phyloP scores from a whole-genome alignment of 1,284 basidiomycete species.

The Ustilago trichophora region DNA sequence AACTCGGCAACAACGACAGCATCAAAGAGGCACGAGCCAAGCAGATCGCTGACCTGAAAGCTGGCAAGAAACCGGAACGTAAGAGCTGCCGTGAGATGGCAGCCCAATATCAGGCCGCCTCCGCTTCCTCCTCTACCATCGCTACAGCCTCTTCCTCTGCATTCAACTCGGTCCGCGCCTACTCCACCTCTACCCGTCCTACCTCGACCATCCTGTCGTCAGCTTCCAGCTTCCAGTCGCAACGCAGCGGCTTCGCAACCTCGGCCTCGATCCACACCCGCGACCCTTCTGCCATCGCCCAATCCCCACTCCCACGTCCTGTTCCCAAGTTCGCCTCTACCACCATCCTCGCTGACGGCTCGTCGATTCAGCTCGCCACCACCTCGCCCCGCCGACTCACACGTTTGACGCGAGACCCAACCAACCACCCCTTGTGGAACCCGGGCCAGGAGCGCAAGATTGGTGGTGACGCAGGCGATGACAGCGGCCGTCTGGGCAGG shows the following conservation, averaged over 20 bases:
- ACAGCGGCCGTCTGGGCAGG: constrained; percentile 61
- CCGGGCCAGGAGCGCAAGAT: constrained; percentile 49
- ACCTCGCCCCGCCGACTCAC: constrained; percentile 58
- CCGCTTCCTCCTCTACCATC: constrained; percentile 9
- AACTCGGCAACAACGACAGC: constrained; percentile 63
- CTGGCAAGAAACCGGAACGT: constrained; percentile 49
- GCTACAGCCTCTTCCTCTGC: constrained; percentile 32
- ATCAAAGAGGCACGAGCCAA: constrained; percentile 53
- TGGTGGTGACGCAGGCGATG: constrained; percentile 57
- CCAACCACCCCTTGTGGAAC: constrained; percentile 66
- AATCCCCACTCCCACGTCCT: constrained; percentile 53
- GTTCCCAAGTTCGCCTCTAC: constrained; percentile 57
- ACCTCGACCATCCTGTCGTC: too few species aligned
- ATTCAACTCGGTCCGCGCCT: constrained; percentile 29
- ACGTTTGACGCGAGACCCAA: constrained; percentile 59
- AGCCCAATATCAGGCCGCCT: constrained; percentile 29
- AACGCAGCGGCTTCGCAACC: constrained; percentile 24
- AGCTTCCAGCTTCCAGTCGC: constrained; percentile 20
- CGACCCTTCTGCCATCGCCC: constrained; percentile 23
- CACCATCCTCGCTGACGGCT: constrained; percentile 63
- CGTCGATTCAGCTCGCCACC: constrained; percentile 61
- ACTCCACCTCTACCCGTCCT: constrained; percentile 23
- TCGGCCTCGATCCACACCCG: too few species aligned
- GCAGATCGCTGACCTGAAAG: constrained; percentile 55
- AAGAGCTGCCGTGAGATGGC: constrained; percentile 47